Evolutionary conservation across 78 protist species (phyloP).

Genomic region (Creolimax fragrantissima): DNA sequence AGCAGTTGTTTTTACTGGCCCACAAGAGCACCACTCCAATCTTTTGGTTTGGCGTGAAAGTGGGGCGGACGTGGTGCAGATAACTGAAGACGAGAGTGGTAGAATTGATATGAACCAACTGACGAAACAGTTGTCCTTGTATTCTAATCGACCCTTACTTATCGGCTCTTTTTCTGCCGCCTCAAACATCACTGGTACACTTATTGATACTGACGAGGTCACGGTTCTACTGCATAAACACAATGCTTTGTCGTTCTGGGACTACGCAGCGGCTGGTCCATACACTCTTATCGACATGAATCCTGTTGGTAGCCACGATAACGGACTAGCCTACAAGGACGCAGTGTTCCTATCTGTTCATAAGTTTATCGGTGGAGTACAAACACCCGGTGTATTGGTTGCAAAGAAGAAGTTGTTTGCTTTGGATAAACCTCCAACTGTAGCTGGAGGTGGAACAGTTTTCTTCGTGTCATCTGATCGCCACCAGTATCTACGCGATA

Average conservation of each 20-base stretch:
- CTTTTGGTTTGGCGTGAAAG: slow-evolving; percentile 86
- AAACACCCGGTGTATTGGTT: slow-evolving; percentile 72
- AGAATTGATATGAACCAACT: slow-evolving; percentile 37
- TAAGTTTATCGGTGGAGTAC: slow-evolving; percentile 80
- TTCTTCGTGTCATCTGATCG: slow-evolving; percentile 42
- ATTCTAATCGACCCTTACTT: neutral
- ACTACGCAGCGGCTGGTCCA: slow-evolving; percentile 84
- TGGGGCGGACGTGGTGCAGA: slow-evolving; percentile 18
- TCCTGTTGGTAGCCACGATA: neutral
- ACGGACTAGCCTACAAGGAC: slow-evolving; percentile 45
- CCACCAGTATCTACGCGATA: slow-evolving; percentile 48
- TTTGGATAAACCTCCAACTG: neutral
- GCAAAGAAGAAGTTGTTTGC: slow-evolving; percentile 30
- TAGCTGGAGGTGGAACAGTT: slow-evolving; percentile 78
- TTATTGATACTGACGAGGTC: slow-evolving; percentile 45
- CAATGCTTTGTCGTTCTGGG: slow-evolving; percentile 26
- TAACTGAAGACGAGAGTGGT: slow-evolving; percentile 25
- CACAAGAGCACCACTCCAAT: slow-evolving; percentile 81
- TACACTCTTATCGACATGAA: slow-evolving; percentile 62
- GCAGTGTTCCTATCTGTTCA: slow-evolving; percentile 73
- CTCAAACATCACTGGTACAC: slow-evolving; percentile 77
- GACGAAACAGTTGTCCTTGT: neutral
- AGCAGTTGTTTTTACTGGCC: neutral
- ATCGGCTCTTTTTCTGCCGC: slow-evolving; percentile 31
- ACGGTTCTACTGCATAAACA: slow-evolving; percentile 49